Conservation (phyloP, 2,329 filamentous ascomycete genomes). For the Paraconiothyrium brasiliense region DNA sequence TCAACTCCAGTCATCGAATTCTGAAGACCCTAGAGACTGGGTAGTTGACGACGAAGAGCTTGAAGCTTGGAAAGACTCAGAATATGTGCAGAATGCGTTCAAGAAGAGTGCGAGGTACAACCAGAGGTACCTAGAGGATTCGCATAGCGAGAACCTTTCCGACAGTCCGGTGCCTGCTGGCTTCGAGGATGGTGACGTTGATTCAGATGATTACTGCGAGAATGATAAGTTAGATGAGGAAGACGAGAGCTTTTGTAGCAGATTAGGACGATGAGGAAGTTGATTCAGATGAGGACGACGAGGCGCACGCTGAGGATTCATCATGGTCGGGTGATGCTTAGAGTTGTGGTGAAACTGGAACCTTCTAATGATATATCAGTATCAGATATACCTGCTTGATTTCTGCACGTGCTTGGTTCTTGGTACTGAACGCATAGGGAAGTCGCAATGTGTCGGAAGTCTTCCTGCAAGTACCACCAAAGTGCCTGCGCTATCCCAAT, state of each 20-base stretch:
- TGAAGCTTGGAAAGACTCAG: not conserved
- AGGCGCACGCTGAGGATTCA: no score
- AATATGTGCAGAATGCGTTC: constrained; percentile 3
- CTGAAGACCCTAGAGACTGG: not conserved
- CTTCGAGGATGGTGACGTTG: not conserved
- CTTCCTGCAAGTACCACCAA: no score
- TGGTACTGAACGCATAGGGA: no score
- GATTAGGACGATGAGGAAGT: not conserved
- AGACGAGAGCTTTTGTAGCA: not conserved
- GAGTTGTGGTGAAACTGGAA: no score
- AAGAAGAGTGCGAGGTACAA: not conserved
- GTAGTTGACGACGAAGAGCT: constrained; percentile 2
- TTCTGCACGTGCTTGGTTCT: no score
- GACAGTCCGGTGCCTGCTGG: not conserved
- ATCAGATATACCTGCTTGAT: no score
- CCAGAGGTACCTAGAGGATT: not conserved
- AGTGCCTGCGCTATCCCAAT: no score
- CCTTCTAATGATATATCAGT: no score
- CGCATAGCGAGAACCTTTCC: not conserved
- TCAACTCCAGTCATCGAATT: not conserved
- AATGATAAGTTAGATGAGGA: not conserved
- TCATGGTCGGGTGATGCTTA: no score
- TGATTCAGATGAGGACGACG: not conserved
- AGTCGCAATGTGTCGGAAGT: no score
- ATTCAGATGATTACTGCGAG: not conserved